Percentiles rank a stretch among this genome's conserved stretches.
Conservation (phyloP, 768 basidiomycete species). For the Pulveroboletus sp. region DNA sequence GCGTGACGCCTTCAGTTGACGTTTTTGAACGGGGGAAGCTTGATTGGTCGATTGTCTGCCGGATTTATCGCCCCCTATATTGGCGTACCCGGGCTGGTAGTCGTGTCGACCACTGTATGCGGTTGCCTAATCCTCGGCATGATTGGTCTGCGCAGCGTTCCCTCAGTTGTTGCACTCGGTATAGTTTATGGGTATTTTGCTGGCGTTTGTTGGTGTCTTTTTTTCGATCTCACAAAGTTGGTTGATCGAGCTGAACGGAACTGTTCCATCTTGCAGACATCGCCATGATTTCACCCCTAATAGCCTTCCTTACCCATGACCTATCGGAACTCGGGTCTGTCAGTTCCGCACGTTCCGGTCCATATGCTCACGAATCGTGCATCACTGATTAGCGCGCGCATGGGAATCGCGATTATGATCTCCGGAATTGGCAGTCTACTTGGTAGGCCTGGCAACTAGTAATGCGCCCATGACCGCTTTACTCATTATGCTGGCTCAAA, state of each 20-base stretch:
- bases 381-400: constrained; percentile 18
- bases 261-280: constrained; percentile 30
- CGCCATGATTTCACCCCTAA: constrained; percentile 38
- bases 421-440: constrained; percentile 19
- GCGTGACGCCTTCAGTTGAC: too few species aligned
- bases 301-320: constrained; percentile 41
- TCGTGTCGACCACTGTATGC: constrained; percentile 31
- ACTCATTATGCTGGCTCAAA: constrained; percentile 4
- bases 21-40: constrained; percentile 49
- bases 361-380: not conserved
- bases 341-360: not conserved
- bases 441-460: constrained; percentile 11
- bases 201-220: constrained; percentile 35
- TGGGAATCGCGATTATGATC: constrained; percentile 18
- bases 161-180: constrained; percentile 38
- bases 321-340: constrained; percentile 52
- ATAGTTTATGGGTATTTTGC: constrained; percentile 47
- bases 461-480: not conserved
- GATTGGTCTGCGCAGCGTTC: constrained; percentile 35
- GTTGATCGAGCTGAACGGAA: not conserved
- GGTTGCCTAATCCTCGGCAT: constrained; percentile 42
- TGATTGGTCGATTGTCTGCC: constrained; percentile 50
- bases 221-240: not conserved
- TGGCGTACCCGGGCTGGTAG: constrained; percentile 44
- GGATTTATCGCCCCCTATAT: constrained; percentile 39